Evolutionary conservation across 768 basidiomycete genomes (phyloP).

Genomic region (Termitomyces sp.): DNA sequence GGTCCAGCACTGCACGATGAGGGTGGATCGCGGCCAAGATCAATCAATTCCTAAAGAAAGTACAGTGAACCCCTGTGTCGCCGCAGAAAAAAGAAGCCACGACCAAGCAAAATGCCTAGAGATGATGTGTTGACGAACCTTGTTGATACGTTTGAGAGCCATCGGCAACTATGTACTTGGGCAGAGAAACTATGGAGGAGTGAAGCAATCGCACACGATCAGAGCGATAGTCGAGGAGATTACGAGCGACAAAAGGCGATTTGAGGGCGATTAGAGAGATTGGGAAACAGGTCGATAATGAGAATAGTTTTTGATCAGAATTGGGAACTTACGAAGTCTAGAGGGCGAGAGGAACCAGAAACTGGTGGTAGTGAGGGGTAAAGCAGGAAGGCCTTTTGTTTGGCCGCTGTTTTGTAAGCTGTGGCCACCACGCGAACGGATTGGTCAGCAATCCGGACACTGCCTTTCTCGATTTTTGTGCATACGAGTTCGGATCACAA

Average conservation of each 20-base stretch:
- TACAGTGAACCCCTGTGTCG: constrained; percentile 17
- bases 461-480: constrained; percentile 15
- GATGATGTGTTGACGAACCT: constrained; percentile 44
- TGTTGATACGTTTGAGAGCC: constrained; percentile 99
- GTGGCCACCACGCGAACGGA: constrained; percentile 24
- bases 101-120: constrained; percentile 10
- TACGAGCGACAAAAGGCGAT: constrained; percentile 24
- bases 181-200: constrained; percentile 25
- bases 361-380: constrained; percentile 47
- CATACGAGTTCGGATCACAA: constrained; percentile 6
- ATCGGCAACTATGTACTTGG: constrained; percentile 40
- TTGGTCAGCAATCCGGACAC: constrained; percentile 31
- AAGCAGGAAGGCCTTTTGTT: constrained; percentile 37
- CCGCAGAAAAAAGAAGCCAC: constrained; percentile 4
- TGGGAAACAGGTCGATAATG: constrained; percentile 14
- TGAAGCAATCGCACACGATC: constrained; percentile 40
- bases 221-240: constrained; percentile 23
- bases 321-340: constrained; percentile 29
- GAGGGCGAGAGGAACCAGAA: constrained; percentile 21
- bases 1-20: constrained; percentile 99
- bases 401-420: constrained; percentile 43
- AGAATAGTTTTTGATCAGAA: not conserved
- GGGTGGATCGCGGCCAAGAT: constrained; percentile 99
- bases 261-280: constrained; percentile 24
- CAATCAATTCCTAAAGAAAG: constrained; percentile 82